Evolutionary conservation across 2,329 filamentous ascomycete species (phyloP).

Genomic region (Alternaria triticina): DNA sequence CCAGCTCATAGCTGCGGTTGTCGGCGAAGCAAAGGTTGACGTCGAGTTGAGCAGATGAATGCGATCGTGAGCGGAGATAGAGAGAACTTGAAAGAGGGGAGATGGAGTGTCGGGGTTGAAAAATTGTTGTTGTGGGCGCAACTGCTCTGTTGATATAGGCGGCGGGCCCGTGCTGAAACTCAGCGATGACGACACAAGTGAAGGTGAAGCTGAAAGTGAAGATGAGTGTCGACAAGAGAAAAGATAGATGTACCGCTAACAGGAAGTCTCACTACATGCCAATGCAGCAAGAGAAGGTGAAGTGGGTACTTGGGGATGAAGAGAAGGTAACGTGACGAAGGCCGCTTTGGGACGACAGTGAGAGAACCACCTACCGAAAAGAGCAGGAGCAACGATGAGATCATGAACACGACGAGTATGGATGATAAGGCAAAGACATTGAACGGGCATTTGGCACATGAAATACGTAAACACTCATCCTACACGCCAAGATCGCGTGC

Average conservation of each 20-base stretch:
- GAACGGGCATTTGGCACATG: background rate
- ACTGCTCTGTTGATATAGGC: constrained; percentile 1
- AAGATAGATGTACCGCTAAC: background rate
- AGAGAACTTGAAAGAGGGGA: background rate
- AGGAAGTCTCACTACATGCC: background rate
- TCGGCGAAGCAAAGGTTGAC: background rate
- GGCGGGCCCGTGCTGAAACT: constrained; percentile 1
- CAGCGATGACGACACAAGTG: constrained; percentile 5
- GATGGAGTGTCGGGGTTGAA: background rate
- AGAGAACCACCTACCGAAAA: background rate
- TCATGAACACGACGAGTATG: background rate
- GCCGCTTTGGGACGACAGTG: background rate
- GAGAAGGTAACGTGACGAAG: background rate
- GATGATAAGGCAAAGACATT: background rate
- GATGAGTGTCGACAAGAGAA: background rate
- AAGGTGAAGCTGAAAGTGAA: background rate
- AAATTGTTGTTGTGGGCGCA: background rate
- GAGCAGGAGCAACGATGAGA: background rate
- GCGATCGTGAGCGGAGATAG: background rate
- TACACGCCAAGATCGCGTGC: constrained; percentile 5
- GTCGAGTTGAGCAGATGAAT: background rate
- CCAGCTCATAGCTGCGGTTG: constrained; percentile 26
- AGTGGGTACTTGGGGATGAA: background rate
- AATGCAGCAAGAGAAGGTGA: background rate
- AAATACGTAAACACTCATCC: constrained; percentile 11